Conservation (phyloP, 169 alveolate species). For the Plasmodium adleri region DNA sequence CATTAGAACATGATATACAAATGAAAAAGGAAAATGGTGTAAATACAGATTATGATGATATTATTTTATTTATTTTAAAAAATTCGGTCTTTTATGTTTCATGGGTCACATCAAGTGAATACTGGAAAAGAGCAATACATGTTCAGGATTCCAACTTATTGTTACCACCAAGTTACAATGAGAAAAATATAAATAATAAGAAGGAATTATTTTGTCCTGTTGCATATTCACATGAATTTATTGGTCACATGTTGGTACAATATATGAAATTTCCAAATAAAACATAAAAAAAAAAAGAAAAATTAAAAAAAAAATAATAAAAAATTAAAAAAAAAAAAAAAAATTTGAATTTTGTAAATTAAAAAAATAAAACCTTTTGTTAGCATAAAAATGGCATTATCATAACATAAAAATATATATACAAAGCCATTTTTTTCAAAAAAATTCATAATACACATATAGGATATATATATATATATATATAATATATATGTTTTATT, state of each 20-base stretch:
- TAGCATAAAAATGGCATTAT: no score
- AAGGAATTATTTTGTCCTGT: constrained; percentile 66
- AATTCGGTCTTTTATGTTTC: constrained; percentile 69
- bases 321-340: not conserved
- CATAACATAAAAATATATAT: no score
- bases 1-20: constrained; percentile 73
- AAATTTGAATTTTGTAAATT: no score
- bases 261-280: constrained; percentile 69
- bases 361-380: no score
- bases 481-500: no score
- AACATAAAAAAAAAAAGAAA: constrained; percentile 1
- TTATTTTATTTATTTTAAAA: constrained; percentile 57
- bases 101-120: constrained; percentile 76
- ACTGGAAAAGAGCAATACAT: constrained; percentile 62
- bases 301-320: not conserved
- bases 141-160: constrained; percentile 24
- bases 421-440: no score
- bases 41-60: constrained; percentile 56
- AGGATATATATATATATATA: no score
- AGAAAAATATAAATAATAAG: not conserved
- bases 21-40: constrained; percentile 47
- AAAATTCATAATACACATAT: no score
- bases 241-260: constrained; percentile 60
- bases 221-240: constrained; percentile 75
- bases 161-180: not conserved